Evolutionary conservation across 2,329 filamentous ascomycete genomes (phyloP).

Genomic region (Epichloe baconii): DNA sequence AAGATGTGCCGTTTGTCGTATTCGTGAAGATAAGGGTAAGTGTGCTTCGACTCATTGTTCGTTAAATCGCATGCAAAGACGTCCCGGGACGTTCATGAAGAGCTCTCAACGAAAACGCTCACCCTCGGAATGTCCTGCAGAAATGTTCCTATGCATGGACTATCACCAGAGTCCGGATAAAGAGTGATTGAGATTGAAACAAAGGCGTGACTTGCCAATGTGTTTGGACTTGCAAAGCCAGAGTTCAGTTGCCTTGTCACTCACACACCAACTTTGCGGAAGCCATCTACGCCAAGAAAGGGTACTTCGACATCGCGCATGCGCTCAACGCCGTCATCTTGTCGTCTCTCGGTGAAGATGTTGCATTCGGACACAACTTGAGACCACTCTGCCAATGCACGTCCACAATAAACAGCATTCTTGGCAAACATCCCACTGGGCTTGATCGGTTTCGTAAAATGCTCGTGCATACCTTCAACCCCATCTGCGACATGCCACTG

Average conservation of each 20-base stretch:
- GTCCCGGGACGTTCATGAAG: neutral
- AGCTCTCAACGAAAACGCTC: neutral
- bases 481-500: neutral
- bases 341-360: slow-evolving; percentile 65
- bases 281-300: slow-evolving; percentile 27
- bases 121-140: neutral
- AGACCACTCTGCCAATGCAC: slow-evolving; percentile 67
- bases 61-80: neutral
- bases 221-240: neutral
- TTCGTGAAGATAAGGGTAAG: neutral
- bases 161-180: neutral
- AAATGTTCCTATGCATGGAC: neutral
- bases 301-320: slow-evolving; percentile 53
- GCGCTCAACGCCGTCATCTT: slow-evolving; percentile 55
- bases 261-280: slow-evolving; percentile 14
- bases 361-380: slow-evolving; percentile 67
- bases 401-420: slow-evolving; percentile 50
- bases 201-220: neutral
- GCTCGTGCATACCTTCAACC: slow-evolving; percentile 12
- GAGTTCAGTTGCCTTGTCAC: neutral
- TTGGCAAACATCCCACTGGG: slow-evolving; percentile 32
- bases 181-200: neutral
- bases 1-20: neutral
- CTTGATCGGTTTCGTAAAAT: slow-evolving; percentile 29
- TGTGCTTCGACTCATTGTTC: neutral